Conservation (phyloP, 345 rosid species). For the Lumnitzera littorea region DNA sequence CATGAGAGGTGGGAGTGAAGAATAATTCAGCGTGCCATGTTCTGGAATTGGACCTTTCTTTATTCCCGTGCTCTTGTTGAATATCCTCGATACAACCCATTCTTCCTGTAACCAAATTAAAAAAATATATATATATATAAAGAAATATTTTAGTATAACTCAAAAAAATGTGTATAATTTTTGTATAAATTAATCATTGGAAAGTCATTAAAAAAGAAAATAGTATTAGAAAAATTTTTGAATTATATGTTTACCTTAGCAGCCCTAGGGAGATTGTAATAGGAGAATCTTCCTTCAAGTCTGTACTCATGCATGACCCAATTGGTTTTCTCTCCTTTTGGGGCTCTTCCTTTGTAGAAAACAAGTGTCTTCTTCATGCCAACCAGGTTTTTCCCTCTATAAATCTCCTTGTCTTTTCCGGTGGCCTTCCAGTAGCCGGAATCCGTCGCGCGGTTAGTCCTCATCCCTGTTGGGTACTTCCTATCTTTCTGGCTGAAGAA, state of each 20-base stretch:
- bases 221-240: background rate
- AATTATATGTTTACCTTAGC: background rate
- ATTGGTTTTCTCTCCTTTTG: constrained; percentile 3
- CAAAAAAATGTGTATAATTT: too few relatives aligned
- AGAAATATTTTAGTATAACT: too few relatives aligned
- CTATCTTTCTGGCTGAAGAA: constrained; percentile 84
- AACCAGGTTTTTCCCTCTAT: background rate
- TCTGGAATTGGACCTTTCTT: constrained; percentile 2
- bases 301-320: constrained; percentile 4
- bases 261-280: background rate
- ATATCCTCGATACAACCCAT: constrained; percentile 1
- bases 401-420: constrained; percentile 3
- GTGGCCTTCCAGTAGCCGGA: constrained; percentile 3
- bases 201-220: too few relatives aligned
- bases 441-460: constrained; percentile 29
- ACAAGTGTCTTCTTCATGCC: constrained; percentile 5
- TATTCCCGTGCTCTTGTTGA: constrained; percentile 2
- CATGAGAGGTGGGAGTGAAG: background rate
- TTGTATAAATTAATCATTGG: too few relatives aligned
- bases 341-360: constrained; percentile 3
- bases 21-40: background rate
- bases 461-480: constrained; percentile 93
- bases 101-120: background rate
- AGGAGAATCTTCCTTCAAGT: background rate
- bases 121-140: background rate